Percentiles rank a stretch among this genome's conserved stretches.
Evolutionary conservation across 2,329 filamentous ascomycete species (phyloP).

Genomic region (Mycosphaerella sp.): DNA sequence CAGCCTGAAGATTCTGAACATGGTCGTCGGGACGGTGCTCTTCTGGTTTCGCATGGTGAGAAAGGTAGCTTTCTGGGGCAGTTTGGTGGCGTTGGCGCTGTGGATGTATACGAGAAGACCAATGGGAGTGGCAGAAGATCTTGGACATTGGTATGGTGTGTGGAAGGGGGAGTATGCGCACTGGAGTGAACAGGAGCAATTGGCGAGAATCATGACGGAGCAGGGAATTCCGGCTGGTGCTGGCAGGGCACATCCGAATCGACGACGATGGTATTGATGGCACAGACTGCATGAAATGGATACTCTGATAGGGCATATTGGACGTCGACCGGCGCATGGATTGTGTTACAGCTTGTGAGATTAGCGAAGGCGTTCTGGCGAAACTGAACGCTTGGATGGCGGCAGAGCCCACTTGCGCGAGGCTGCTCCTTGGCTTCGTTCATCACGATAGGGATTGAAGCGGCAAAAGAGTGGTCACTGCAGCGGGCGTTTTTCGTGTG

Average conservation of each 20-base stretch:
- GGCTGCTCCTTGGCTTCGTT: not conserved
- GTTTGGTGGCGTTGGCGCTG: constrained; percentile 49
- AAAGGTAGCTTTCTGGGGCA: constrained; percentile 58
- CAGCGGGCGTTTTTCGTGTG: not conserved
- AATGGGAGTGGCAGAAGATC: constrained; percentile 58
- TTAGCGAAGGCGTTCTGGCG: constrained; percentile 19
- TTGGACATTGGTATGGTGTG: constrained; percentile 35
- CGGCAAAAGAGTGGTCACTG: not conserved
- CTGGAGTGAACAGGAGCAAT: constrained; percentile 32
- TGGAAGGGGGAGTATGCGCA: constrained; percentile 38
- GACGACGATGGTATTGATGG: constrained; percentile 9
- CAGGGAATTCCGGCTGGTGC: constrained; percentile 9
- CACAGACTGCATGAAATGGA: not conserved
- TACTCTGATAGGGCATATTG: not conserved
- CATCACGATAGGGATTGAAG: not conserved
- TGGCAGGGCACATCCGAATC: not conserved
- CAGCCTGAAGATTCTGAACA: constrained; percentile 57
- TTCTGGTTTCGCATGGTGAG: constrained; percentile 68
- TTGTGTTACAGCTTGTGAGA: not conserved
- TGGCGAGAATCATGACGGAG: constrained; percentile 25
- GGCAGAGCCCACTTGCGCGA: not conserved
- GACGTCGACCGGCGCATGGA: not conserved
- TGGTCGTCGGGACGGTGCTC: constrained; percentile 64
- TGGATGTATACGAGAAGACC: constrained; percentile 57
- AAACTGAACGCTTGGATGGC: not conserved